These are phyloP conservation scores for Triticum timopheevii DNA, from an alignment of 176 grass and related monocot genomes.

Conservation along the genomic window DNA sequence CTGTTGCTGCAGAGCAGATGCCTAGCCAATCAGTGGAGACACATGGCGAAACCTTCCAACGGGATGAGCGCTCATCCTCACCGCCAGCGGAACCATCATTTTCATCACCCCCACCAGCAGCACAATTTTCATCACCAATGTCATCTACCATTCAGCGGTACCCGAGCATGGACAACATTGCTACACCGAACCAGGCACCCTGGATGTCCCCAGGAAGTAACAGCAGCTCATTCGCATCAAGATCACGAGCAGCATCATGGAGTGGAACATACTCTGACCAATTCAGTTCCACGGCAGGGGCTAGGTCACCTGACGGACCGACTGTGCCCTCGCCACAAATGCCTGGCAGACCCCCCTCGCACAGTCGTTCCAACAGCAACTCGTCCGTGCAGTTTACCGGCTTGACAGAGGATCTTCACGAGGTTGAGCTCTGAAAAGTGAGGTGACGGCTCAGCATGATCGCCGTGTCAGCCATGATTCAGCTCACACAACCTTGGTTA, in stretches of 20 bases:
- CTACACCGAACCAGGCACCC: conserved; percentile 34
- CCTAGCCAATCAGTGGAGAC: conserved; percentile 37
- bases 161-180: conserved; percentile 68
- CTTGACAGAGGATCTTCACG: conserved; percentile 66
- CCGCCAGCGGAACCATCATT: conserved; percentile 46
- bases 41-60: conserved; percentile 37
- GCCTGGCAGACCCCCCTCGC: conserved; percentile 25
- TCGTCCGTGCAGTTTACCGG: conserved; percentile 51
- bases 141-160: conserved; percentile 67
- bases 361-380: conserved; percentile 43
- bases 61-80: conserved; percentile 49
- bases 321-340: conserved; percentile 33
- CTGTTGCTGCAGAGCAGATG: conserved; percentile 36
- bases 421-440: conserved; percentile 60
- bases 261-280: conserved; percentile 67
- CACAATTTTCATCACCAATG: conserved; percentile 49
- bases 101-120: conserved; percentile 41
- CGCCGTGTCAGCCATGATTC: not conserved
- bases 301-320: conserved; percentile 31
- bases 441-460: not conserved
- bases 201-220: conserved; percentile 28
- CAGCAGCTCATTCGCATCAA: conserved; percentile 40
- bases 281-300: conserved; percentile 23
- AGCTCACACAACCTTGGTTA: not conserved
- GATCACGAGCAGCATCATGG: conserved; percentile 81